Evolutionary conservation across 345 rosid genomes (phyloP), one percentile per base, ranked within the genome.

Genomic region (Cochlearia excelsa): DNA sequence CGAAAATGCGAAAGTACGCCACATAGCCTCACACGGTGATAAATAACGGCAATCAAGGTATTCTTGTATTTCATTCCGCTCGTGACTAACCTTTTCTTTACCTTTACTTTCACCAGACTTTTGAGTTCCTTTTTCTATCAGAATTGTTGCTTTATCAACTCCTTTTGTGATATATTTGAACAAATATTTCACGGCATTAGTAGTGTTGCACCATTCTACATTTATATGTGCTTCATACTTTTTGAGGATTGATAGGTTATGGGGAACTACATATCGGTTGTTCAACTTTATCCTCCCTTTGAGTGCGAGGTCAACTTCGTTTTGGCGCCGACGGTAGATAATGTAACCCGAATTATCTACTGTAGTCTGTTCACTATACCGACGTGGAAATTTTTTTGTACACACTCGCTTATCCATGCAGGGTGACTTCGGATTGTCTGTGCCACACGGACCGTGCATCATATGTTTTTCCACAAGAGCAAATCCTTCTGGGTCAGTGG

Each of bases 391-490:
- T 38, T 52, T 52, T 11, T 52, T 52, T 0, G 11, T 53, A 6
- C 31, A 53, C 0, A 26, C 31, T 1, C 8, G 8, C 0, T 37
- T 53, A 0, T 23, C 8, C 44, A 37, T 26, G 6, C 44, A 53
- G 3, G 44, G 31, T 1, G 45, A 37, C 1, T 7, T 0, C 0
- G 40, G 56, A 2, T 29, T 11, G 1, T 23, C 31, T 5, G 5
- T 4, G 1, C 59, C 45, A 39, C 59, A 54, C 2, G 59, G 59
- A 0, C 34, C 33, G 6, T 54, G 33, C 16, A 54, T 39, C 59
- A 54, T 39, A 34, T 54, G 59, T 26, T 54, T 54, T 1, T 0
- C 1, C 2, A 54, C 46, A 0, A 39, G 43, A 4, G 38, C 41
- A n/a, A 26, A 54, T 1, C 45, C 33, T 2, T 2, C 1, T 0